Percentiles rank a stretch among this genome's conserved stretches.
phyloP scores from a whole-genome alignment of 2,329 filamentous ascomycete species.

The Cladophialophora immunda region DNA sequence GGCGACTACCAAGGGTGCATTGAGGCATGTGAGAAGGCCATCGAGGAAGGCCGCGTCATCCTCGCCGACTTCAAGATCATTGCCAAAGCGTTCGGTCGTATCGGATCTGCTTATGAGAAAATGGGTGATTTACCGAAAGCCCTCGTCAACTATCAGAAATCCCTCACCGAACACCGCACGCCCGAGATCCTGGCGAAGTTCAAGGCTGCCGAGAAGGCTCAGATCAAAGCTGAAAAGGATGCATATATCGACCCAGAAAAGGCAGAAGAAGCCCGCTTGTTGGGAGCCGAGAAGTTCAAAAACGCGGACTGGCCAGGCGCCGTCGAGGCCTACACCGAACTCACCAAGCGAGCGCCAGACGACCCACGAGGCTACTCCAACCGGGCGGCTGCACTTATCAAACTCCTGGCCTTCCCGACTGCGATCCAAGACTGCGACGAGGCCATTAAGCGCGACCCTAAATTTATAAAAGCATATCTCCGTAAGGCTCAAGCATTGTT shows the following conservation, averaged over 20 bases:
- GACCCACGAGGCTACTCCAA: slow-evolving; percentile 97
- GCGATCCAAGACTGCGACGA: slow-evolving; percentile 91
- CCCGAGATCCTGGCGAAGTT: slow-evolving; percentile 94
- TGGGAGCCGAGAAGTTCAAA: slow-evolving; percentile 97
- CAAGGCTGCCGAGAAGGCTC: slow-evolving; percentile 85
- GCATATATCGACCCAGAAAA: slow-evolving; percentile 90
- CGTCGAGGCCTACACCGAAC: slow-evolving; percentile 92
- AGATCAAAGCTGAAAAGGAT: slow-evolving; percentile 76
- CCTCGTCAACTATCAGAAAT: slow-evolving; percentile 89
- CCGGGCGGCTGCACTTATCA: slow-evolving; percentile 94
- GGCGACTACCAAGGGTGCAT: slow-evolving; percentile 90
- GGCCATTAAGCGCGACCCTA: slow-evolving; percentile 88
- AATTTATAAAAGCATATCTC: slow-evolving; percentile 95
- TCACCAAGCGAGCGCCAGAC: slow-evolving; percentile 93
- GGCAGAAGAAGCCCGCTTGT: slow-evolving; percentile 93
- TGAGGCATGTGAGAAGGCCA: slow-evolving; percentile 84
- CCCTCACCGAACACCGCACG: slow-evolving; percentile 94
- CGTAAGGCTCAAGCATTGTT: slow-evolving; percentile 95
- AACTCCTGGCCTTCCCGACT: slow-evolving; percentile 93
- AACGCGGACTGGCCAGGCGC: slow-evolving; percentile 93
- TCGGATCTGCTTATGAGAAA: slow-evolving; percentile 94
- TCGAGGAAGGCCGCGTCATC: slow-evolving; percentile 87
- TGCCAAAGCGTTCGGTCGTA: slow-evolving; percentile 88
- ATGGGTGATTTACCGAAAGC: slow-evolving; percentile 80
- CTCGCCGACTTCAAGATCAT: slow-evolving; percentile 98